Evolutionary conservation across 345 rosid genomes (phyloP).

Genomic region (Sisymbrium altissimum): DNA sequence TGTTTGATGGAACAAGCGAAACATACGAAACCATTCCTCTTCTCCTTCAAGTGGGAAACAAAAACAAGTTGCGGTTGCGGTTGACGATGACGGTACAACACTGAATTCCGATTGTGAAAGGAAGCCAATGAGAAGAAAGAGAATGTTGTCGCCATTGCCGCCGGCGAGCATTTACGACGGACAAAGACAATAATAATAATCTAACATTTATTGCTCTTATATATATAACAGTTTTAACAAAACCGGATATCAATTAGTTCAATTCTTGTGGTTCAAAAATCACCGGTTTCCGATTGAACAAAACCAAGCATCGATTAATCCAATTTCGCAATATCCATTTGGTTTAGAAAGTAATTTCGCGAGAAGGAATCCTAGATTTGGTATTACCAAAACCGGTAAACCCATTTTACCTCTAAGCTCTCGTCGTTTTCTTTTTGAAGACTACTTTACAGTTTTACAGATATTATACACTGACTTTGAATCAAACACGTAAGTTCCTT

Average conservation of each 20-base stretch:
- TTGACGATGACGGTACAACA: constrained; percentile 13
- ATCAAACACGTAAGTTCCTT: background rate
- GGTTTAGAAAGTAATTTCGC: background rate
- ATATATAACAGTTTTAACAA: background rate
- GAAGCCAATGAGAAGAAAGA: constrained; percentile 30
- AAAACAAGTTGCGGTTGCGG: background rate
- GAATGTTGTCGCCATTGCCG: constrained; percentile 50
- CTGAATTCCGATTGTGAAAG: constrained; percentile 14
- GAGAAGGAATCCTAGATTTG: too few relatives aligned
- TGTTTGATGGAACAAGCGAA: constrained; percentile 44
- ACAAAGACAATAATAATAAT: background rate
- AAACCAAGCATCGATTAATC: background rate
- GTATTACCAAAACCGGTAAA: too few relatives aligned
- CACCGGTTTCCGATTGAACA: background rate
- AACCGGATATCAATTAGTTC: background rate
- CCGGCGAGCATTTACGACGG: constrained; percentile 15
- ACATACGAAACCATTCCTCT: constrained; percentile 30
- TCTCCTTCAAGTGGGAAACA: constrained; percentile 1
- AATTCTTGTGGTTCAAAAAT: background rate
- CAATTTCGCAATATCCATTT: background rate
- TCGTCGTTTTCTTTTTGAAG: background rate
- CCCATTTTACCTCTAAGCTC: constrained; percentile 17
- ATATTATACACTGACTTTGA: constrained; percentile 30
- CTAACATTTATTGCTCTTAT: too few relatives aligned
- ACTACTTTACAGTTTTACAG: constrained; percentile 75